Evolutionary conservation across 2,329 filamentous ascomycete genomes (phyloP), one percentile per base, ranked within the genome.

Genomic region (Elsinoe fawcettii): DNA sequence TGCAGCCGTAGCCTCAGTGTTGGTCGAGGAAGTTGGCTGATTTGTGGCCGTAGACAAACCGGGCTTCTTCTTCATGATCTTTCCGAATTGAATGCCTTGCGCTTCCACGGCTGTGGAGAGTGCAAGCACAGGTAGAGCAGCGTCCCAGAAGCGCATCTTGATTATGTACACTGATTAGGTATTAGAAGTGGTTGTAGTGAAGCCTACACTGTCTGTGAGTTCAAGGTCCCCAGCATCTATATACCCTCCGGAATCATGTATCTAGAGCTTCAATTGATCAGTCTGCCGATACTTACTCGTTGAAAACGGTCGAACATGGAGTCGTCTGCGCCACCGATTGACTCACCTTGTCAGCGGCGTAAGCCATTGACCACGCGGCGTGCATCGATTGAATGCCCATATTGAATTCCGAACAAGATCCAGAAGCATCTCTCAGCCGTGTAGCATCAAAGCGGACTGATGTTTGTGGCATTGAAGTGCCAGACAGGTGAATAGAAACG

Each of bases 1-100:
- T 7, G 30, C 4, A 37, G 51, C 51, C 6, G 36, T 54, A 16
- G 30, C 30, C 14, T 27, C 36, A 16, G 51, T 54, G 25, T 54
- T 34, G 34, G 34, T 54, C 16, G 20, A 22, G 2, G 51, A 7
- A 1, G 32, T 9, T 1, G 30, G 30, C 22, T 14, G 47, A 14
- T 56, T 56, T 39, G 2, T 46, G 8, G 54, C 20, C 12, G 32
- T 25, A 4, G 23, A 12, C 2, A 56, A 41, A 8, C 18, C 39
- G 3, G 54, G 54, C 43, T 56, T 56, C 43, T 56, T 56, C 54
- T 49, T 56, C 11, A 47, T 27, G 18, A 56, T 41, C 41, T 56
- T 23, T 16, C 27, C 54, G 30, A 56, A 56, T 16, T 56, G 22
- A 16, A 56, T 49, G 27, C 54, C 54, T 27, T 56, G 54, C 30